Conservation (phyloP, 2,329 filamentous ascomycete species). For the Cercospora sp. region DNA sequence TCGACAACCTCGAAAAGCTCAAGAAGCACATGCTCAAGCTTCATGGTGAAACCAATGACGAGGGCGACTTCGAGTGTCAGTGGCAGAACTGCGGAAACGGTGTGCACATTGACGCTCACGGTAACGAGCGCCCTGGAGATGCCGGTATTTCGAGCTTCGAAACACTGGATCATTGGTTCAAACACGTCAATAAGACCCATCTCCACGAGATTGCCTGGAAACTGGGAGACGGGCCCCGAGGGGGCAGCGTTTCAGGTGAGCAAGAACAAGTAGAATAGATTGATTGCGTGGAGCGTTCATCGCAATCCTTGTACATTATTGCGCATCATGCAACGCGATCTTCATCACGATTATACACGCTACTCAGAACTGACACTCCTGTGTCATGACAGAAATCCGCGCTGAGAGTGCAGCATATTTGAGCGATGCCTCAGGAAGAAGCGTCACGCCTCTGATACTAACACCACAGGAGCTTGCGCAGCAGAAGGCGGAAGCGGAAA, state of each 20-base stretch:
- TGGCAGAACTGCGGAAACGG: conserved; percentile 47
- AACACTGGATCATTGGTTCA: conserved; percentile 46
- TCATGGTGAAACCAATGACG: conserved; percentile 46
- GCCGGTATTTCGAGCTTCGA: conserved; percentile 39
- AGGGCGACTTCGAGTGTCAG: conserved; percentile 46
- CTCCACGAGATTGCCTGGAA: conserved; percentile 57
- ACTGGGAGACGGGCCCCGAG: conserved; percentile 60
- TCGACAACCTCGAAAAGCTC: conserved; percentile 63
- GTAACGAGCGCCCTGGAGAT: conserved; percentile 28
- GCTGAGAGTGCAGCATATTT: conserved; percentile 42
- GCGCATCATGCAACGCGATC: neutral
- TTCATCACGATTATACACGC: neutral
- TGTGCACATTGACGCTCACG: conserved; percentile 27
- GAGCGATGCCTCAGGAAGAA: conserved; percentile 49
- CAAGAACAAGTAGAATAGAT: conserved; percentile 16
- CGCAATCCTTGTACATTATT: conserved; percentile 5
- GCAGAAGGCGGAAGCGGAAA: conserved; percentile 12
- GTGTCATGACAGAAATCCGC: conserved; percentile 35
- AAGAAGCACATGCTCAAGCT: conserved; percentile 60
- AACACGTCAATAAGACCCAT: conserved; percentile 56
- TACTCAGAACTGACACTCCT: conserved; percentile 10
- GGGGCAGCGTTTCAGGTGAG: conserved; percentile 57
- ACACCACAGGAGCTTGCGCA: conserved; percentile 17
- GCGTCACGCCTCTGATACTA: conserved; percentile 47
- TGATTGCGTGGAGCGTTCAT: neutral